Percentiles rank a stretch among this genome's conserved stretches.
These are phyloP conservation scores for Glutinoglossum americanum DNA, from an alignment of 495 filamentous ascomycete species.

Conservation along the genomic window DNA sequence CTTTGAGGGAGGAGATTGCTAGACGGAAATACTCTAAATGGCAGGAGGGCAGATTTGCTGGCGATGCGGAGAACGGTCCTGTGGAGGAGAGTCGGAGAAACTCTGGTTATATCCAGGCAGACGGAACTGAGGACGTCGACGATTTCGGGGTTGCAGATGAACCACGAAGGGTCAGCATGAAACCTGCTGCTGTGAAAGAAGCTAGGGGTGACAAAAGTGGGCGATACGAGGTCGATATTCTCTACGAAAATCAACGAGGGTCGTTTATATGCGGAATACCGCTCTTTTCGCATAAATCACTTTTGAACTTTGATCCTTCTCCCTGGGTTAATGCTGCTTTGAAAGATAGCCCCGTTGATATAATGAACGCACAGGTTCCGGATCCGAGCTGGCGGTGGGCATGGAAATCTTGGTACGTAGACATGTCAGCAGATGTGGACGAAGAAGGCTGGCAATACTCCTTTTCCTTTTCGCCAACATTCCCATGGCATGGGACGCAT, in stretches of 20 bases:
- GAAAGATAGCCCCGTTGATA: constrained; percentile 59
- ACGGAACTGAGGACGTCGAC: background rate
- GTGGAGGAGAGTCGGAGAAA: background rate
- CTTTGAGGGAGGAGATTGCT: constrained; percentile 26
- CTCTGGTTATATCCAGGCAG: background rate
- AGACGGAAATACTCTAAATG: constrained; percentile 42
- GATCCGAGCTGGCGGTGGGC: constrained; percentile 94
- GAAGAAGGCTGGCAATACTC: constrained; percentile 93
- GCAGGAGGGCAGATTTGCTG: constrained; percentile 23
- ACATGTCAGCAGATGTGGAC: constrained; percentile 72
- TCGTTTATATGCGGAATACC: constrained; percentile 71
- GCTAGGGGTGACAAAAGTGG: background rate
- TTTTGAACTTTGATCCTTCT: constrained; percentile 69
- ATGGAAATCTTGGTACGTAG: constrained; percentile 86
- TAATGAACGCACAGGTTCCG: constrained; percentile 75
- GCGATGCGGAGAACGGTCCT: background rate
- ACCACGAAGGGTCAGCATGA: background rate
- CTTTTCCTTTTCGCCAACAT: constrained; percentile 54
- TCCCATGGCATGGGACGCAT: constrained; percentile 78
- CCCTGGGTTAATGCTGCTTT: constrained; percentile 64
- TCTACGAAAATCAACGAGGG: constrained; percentile 64
- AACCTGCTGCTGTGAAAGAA: background rate
- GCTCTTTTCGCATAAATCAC: constrained; percentile 63
- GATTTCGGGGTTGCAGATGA: background rate
- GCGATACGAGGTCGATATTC: constrained; percentile 40